Evolutionary conservation across 202 grass and related monocot species (phyloP).

Genomic region (Setaria italica): DNA sequence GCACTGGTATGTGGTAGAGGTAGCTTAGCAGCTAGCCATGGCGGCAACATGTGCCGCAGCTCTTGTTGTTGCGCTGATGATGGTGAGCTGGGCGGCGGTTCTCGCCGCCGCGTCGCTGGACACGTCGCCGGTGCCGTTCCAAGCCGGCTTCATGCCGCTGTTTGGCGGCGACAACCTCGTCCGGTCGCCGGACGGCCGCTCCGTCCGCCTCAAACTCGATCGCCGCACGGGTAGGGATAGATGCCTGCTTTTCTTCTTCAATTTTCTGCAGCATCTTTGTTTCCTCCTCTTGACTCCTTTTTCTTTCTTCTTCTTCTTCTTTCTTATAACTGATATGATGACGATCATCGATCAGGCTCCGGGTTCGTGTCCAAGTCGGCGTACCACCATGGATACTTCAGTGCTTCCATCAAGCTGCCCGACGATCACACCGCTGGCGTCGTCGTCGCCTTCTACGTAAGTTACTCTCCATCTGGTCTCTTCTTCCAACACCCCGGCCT

Average conservation of each 20-base stretch:
- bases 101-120: slow-evolving; percentile 31
- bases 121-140: slow-evolving; percentile 60
- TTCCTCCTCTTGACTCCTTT: neutral
- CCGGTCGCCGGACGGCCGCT: slow-evolving; percentile 49
- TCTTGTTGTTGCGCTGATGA: slow-evolving; percentile 12
- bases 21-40: neutral
- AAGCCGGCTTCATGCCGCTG: slow-evolving; percentile 60
- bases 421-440: slow-evolving; percentile 77
- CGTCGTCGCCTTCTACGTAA: slow-evolving; percentile 94
- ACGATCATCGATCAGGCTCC: slow-evolving; percentile 50
- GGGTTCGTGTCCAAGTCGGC: slow-evolving; percentile 79
- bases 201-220: slow-evolving; percentile 72
- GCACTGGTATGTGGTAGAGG: neutral
- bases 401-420: slow-evolving; percentile 87
- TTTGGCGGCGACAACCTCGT: slow-evolving; percentile 81
- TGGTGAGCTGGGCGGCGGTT: slow-evolving; percentile 21
- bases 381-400: slow-evolving; percentile 88
- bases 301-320: neutral
- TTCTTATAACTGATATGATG: neutral
- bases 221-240: slow-evolving; percentile 58
- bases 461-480: neutral
- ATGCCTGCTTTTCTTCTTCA: neutral
- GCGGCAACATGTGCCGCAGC: neutral
- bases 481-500: neutral
- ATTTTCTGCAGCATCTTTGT: neutral